Conservation (phyloP, 73 alveolate species). For the Effrenium voratum region DNA sequence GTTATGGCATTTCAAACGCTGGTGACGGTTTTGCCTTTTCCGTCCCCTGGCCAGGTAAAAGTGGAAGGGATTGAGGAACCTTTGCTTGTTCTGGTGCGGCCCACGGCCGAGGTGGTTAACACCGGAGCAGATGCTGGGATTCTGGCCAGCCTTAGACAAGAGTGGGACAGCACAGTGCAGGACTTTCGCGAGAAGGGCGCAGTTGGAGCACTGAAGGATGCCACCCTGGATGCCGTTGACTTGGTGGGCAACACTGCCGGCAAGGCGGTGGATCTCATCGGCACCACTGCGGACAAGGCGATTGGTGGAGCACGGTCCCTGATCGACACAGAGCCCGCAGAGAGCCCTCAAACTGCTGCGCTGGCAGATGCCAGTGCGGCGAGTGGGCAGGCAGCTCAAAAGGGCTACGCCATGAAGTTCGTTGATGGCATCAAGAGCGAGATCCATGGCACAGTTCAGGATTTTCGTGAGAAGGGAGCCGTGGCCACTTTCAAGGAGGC, state of each 20-base stretch:
- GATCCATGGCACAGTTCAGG: conserved; percentile 97
- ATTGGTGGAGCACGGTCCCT: conserved; percentile 75
- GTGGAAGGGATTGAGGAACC: conserved; percentile 82
- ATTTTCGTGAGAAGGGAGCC: conserved; percentile 97
- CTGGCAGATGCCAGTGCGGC: background rate
- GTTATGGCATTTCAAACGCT: too few relatives aligned
- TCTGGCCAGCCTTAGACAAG: conserved; percentile 67
- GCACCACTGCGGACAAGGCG: conserved; percentile 88
- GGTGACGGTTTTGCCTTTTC: too few relatives aligned
- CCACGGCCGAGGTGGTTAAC: conserved; percentile 25
- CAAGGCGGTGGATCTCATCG: conserved; percentile 89
- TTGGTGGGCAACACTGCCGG: conserved; percentile 84
- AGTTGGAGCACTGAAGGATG: conserved; percentile 85
- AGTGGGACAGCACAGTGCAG: conserved; percentile 66
- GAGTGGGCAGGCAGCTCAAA: too few relatives aligned
- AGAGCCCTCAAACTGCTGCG: background rate
- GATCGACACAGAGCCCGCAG: conserved; percentile 45
- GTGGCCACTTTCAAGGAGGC: conserved; percentile 96
- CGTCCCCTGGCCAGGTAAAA: too few relatives aligned
- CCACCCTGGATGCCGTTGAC: conserved; percentile 82
- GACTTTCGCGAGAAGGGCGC: conserved; percentile 91
- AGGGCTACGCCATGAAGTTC: conserved; percentile 66
- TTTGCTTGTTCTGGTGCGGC: conserved; percentile 61
- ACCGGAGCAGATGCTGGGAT: conserved; percentile 51
- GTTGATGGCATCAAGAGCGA: conserved; percentile 46